Evolutionary conservation across 768 basidiomycete genomes (phyloP).

Genomic region (Hygrophoropsis aurantiaca): DNA sequence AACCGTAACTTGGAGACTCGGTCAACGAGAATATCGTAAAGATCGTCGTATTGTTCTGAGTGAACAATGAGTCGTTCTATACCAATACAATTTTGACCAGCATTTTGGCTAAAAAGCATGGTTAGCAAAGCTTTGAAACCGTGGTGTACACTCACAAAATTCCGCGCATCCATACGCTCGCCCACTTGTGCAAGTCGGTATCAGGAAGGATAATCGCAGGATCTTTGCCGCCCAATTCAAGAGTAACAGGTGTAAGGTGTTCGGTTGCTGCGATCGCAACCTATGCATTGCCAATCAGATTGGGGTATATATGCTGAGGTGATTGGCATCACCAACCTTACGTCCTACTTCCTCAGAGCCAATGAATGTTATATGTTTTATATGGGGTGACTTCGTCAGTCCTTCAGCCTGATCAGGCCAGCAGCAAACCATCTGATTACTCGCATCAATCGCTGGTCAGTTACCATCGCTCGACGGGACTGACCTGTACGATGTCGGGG

Average conservation of each 20-base stretch:
- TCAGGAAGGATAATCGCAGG: conserved; percentile 86
- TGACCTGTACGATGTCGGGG: conserved; percentile 84
- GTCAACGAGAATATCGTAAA: conserved; percentile 64
- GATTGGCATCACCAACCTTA: conserved; percentile 41
- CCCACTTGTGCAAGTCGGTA: conserved; percentile 80
- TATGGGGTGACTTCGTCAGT: conserved; percentile 72
- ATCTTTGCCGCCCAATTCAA: conserved; percentile 96
- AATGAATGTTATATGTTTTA: conserved; percentile 96
- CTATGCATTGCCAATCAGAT: conserved; percentile 34
- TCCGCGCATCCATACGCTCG: conserved; percentile 85
- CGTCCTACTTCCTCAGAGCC: conserved; percentile 79
- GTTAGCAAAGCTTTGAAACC: not conserved
- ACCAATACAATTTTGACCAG: conserved; percentile 96
- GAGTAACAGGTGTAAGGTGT: conserved; percentile 85
- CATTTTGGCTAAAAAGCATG: conserved; percentile 66
- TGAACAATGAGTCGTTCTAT: conserved; percentile 93
- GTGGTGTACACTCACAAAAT: conserved; percentile 67
- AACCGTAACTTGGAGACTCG: conserved; percentile 69
- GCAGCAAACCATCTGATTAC: conserved; percentile 71
- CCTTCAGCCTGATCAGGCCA: conserved; percentile 84
- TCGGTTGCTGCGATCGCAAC: conserved; percentile 83
- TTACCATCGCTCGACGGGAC: conserved; percentile 15
- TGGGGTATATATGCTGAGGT: conserved; percentile 14
- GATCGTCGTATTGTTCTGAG: conserved; percentile 68
- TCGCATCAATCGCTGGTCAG: conserved; percentile 2